These are phyloP conservation scores for Eudorina sp. DNA, from an alignment of 139 green algal genomes.

Conservation along the genomic window DNA sequence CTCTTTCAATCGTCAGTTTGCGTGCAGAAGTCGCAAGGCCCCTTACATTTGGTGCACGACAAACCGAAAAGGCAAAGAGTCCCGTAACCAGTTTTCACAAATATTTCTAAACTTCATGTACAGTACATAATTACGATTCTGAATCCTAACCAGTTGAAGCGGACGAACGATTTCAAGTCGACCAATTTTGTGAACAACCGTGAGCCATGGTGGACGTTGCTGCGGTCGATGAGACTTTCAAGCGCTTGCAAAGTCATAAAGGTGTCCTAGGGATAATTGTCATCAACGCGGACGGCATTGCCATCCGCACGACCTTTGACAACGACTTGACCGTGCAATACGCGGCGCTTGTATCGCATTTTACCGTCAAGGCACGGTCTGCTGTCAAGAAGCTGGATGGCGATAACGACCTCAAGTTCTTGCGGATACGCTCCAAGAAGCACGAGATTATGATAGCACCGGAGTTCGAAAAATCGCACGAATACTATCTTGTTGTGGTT, in stretches of 20 bases:
- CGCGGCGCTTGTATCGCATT: slow-evolving; percentile 71
- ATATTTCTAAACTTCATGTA: too few species aligned
- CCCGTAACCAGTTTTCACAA: too few species aligned
- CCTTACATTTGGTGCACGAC: too few species aligned
- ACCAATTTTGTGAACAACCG: neutral
- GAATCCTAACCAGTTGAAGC: too few species aligned
- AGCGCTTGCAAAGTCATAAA: slow-evolving; percentile 62
- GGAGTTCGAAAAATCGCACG: slow-evolving; percentile 79
- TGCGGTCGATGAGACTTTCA: slow-evolving; percentile 87
- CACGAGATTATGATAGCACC: slow-evolving; percentile 94
- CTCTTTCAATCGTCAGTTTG: too few species aligned
- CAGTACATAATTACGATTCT: too few species aligned
- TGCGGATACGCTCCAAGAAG: slow-evolving; percentile 86
- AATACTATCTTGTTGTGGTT: slow-evolving; percentile 85
- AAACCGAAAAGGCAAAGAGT: too few species aligned
- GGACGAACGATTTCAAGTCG: too few species aligned
- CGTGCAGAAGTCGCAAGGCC: too few species aligned
- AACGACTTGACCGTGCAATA: slow-evolving; percentile 85
- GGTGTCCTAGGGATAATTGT: slow-evolving; percentile 84
- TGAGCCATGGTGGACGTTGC: slow-evolving; percentile 77
- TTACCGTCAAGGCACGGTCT: slow-evolving; percentile 83
- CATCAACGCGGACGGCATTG: slow-evolving; percentile 88
- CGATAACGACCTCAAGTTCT: slow-evolving; percentile 89
- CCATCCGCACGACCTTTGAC: slow-evolving; percentile 89
- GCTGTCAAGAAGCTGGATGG: slow-evolving; percentile 85